Percentiles rank a stretch among this genome's conserved stretches.
phyloP scores from a whole-genome alignment of 345 rosid species.

The Rhodamnia rubescens region DNA sequence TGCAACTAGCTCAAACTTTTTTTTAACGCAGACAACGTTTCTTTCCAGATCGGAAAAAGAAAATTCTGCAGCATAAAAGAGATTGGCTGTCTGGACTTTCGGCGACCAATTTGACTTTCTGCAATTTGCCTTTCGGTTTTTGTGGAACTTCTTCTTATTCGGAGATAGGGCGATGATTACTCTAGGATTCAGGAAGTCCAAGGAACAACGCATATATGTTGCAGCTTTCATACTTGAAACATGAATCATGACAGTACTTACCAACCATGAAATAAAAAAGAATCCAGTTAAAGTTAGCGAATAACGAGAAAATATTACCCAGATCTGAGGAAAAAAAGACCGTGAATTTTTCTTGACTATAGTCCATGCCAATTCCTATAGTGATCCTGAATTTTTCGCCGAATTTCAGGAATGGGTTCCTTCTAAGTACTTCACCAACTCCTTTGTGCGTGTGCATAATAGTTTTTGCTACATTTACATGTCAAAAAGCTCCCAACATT shows the following conservation, averaged over 20 bases:
- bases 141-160: neutral
- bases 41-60: neutral
- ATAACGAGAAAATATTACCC: neutral
- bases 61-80: neutral
- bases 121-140: constrained; percentile 1
- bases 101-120: constrained; percentile 1
- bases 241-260: neutral
- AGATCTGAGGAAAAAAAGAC: neutral
- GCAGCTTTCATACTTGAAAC: neutral
- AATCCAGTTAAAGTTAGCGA: neutral
- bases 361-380: neutral
- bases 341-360: neutral
- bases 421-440: neutral
- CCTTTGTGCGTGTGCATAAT: neutral
- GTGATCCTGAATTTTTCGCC: neutral
- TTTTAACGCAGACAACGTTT: neutral
- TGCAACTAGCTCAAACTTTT: neutral
- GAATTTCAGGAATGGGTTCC: neutral
- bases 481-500: neutral
- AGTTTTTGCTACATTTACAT: neutral
- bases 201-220: neutral
- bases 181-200: neutral
- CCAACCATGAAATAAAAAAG: neutral
- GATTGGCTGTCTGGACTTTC: neutral
- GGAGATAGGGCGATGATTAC: neutral